These are phyloP conservation scores for Phlebiopsis flavidoalba DNA, from an alignment of 768 basidiomycete species.

Conservation along the genomic window DNA sequence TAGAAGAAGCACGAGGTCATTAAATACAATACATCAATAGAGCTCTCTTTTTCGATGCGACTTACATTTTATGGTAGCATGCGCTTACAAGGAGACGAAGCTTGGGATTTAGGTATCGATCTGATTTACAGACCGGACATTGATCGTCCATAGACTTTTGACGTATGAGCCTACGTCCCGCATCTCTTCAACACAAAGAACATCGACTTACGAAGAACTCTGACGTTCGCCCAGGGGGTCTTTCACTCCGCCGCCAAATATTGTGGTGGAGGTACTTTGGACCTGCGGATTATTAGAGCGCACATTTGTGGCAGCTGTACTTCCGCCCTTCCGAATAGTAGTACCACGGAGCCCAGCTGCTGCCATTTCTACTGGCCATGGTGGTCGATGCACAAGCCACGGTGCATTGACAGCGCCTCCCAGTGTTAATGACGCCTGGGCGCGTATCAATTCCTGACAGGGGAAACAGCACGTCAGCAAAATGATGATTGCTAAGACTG, in stretches of 20 bases:
- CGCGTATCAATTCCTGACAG: background rate
- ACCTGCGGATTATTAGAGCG: slow-evolving; percentile 65
- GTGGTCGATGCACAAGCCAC: background rate
- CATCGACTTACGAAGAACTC: slow-evolving; percentile 69
- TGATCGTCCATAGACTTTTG: slow-evolving; percentile 85
- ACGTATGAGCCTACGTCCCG: background rate
- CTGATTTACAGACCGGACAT: slow-evolving; percentile 96
- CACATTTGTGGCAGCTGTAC: slow-evolving; percentile 37
- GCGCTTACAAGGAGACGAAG: slow-evolving; percentile 89
- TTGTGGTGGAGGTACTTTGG: slow-evolving; percentile 66
- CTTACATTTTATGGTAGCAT: slow-evolving; percentile 97
- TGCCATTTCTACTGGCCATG: slow-evolving; percentile 28
- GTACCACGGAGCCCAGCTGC: slow-evolving; percentile 68
- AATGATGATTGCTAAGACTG: slow-evolving; percentile 3
- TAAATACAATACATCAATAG: background rate
- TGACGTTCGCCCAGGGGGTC: slow-evolving; percentile 74
- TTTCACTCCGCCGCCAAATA: slow-evolving; percentile 82
- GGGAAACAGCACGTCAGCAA: slow-evolving; percentile 1
- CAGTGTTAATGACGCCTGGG: background rate
- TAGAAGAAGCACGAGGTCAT: slow-evolving; percentile 23
- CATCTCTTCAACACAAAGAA: background rate
- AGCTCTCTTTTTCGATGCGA: background rate
- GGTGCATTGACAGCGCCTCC: background rate
- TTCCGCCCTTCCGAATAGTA: slow-evolving; percentile 61
- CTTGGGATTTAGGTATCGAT: slow-evolving; percentile 93